phyloP scores from a whole-genome alignment of 1,284 basidiomycete species.

The Wolfiporia cocos region DNA sequence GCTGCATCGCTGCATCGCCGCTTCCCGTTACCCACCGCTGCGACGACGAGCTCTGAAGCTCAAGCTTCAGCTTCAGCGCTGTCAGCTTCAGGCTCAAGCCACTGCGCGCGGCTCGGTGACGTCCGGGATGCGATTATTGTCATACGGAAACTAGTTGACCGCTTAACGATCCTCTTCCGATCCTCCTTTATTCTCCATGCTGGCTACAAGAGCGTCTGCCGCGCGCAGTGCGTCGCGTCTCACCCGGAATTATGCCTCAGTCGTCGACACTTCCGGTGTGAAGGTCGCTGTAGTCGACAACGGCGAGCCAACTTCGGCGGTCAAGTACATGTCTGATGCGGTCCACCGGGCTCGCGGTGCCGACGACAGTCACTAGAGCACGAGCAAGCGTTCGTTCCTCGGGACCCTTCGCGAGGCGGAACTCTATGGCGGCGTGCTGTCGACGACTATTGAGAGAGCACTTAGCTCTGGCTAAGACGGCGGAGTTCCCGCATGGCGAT shows the following conservation, averaged over 20 bases:
- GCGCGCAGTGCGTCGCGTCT: constrained; percentile 48
- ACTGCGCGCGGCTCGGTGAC: no score
- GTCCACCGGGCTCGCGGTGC: no score
- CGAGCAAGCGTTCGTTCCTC: constrained; percentile 80
- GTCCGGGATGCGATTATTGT: no score
- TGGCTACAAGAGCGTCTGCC: constrained; percentile 54
- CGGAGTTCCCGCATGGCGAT: constrained; percentile 93
- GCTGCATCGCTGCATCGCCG: no score
- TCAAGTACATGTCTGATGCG: constrained; percentile 61
- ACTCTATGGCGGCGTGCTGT: constrained; percentile 91
- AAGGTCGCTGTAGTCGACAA: constrained; percentile 83
- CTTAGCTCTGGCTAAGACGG: constrained; percentile 78
- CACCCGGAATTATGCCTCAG: constrained; percentile 73
- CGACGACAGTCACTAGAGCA: constrained; percentile 58
- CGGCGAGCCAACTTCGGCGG: constrained; percentile 74
- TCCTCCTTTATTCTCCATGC: constrained; percentile 45
- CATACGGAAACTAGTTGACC: no score
- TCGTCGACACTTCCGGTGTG: constrained; percentile 72
- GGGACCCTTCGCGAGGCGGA: constrained; percentile 91
- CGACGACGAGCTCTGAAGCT: no score
- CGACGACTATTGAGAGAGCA: constrained; percentile 88
- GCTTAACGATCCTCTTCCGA: no score
- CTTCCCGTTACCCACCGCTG: no score
- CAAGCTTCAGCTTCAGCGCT: no score
- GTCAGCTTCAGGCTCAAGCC: no score